A percentile compares a stretch with the other conserved stretches of the same genome.
Conservation (phyloP, 2,329 filamentous ascomycete species). For the Trichophyton simii region DNA sequence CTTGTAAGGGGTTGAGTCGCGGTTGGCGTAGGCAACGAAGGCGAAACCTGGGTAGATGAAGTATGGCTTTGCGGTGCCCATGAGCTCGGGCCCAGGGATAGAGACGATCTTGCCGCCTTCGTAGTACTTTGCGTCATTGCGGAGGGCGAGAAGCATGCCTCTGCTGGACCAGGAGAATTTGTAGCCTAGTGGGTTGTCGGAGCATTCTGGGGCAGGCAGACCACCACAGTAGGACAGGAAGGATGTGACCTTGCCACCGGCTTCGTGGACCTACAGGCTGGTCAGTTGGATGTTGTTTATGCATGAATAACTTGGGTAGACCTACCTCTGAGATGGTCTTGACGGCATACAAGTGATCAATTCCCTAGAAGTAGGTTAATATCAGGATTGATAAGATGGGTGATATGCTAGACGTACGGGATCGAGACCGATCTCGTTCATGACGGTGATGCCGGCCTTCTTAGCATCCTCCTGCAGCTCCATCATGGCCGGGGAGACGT, state of each 20-base stretch:
- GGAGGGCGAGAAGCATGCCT: constrained; percentile 74
- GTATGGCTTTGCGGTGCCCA: constrained; percentile 81
- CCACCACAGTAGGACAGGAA: constrained; percentile 83
- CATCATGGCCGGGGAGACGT: constrained; percentile 84
- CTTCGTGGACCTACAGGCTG: constrained; percentile 60
- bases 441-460: constrained; percentile 86
- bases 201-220: constrained; percentile 54
- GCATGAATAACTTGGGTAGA: neutral
- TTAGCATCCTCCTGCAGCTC: constrained; percentile 74
- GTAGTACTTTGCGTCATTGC: constrained; percentile 75
- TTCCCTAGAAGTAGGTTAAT: constrained; percentile 17
- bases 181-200: constrained; percentile 83
- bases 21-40: constrained; percentile 87
- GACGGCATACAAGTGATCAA: constrained; percentile 57
- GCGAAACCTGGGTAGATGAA: constrained; percentile 78
- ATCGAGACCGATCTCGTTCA: constrained; percentile 82
- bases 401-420: constrained; percentile 17
- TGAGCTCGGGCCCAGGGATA: constrained; percentile 56
- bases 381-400: neutral
- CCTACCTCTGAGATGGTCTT: constrained; percentile 55
- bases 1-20: constrained; percentile 76
- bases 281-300: neutral
- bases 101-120: constrained; percentile 63
- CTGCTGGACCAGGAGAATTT: constrained; percentile 76
- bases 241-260: constrained; percentile 68